phyloP scores from a whole-genome alignment of 202 grass and related monocot species.

The Carex arenaria region DNA sequence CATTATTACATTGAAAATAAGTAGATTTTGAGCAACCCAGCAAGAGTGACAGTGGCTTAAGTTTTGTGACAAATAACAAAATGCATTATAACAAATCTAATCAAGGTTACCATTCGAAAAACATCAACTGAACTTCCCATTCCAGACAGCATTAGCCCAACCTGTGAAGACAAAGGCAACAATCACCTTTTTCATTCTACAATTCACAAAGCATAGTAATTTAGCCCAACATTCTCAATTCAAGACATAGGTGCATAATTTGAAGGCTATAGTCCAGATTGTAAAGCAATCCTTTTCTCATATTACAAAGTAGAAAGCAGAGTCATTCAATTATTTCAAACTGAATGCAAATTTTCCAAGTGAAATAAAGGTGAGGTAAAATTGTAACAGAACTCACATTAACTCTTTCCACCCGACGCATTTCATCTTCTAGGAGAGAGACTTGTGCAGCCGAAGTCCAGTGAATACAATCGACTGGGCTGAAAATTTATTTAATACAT shows the following conservation, averaged over 20 bases:
- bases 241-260: background rate
- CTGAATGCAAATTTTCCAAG: background rate
- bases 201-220: background rate
- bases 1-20: background rate
- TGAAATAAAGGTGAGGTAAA: background rate
- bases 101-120: constrained; percentile 69
- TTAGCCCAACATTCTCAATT: background rate
- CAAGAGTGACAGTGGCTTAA: background rate
- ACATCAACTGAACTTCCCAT: constrained; percentile 74
- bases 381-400: constrained; percentile 51
- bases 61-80: background rate
- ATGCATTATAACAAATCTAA: background rate
- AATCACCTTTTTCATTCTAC: background rate
- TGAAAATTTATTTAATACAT: constrained; percentile 31
- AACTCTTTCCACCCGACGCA: constrained; percentile 93
- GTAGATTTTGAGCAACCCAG: background rate
- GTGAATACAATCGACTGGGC: constrained; percentile 96
- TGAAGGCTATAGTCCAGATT: background rate
- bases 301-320: background rate
- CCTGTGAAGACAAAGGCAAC: constrained; percentile 42
- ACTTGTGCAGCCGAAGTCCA: constrained; percentile 93
- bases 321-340: background rate
- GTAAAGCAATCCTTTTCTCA: background rate
- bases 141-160: constrained; percentile 86
- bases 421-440: constrained; percentile 96